Percentiles rank a stretch among this genome's conserved stretches.
These are phyloP conservation scores for Thielaviopsis punctulata DNA, from an alignment of 2,329 filamentous ascomycete species.

Conservation along the genomic window DNA sequence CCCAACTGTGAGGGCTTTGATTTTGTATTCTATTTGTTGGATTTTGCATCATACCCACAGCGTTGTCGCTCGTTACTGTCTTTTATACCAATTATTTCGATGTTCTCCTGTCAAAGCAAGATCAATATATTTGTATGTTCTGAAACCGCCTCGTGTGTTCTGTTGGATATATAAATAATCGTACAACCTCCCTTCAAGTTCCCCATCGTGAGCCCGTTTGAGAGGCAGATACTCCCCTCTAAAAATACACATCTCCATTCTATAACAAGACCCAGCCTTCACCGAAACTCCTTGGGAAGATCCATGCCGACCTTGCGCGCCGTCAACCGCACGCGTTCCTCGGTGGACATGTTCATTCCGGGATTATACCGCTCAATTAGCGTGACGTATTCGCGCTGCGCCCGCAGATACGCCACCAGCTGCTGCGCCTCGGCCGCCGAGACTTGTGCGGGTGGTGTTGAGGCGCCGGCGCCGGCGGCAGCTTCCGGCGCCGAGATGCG, in stretches of 20 bases:
- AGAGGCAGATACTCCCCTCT: too few species aligned
- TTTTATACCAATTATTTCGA: not conserved
- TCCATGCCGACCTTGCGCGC: slow-evolving; percentile 84
- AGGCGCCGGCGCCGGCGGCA: slow-evolving; percentile 15
- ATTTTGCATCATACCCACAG: not conserved
- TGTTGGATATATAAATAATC: not conserved
- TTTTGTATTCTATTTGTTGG: not conserved
- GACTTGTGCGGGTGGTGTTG: too few species aligned
- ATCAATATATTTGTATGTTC: not conserved
- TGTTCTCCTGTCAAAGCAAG: not conserved
- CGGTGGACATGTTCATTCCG: slow-evolving; percentile 69
- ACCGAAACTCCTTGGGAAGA: slow-evolving; percentile 47
- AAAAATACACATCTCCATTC: not conserved
- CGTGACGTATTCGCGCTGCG: slow-evolving; percentile 70
- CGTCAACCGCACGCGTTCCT: slow-evolving; percentile 69
- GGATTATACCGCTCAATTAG: slow-evolving; percentile 87
- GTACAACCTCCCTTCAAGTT: not conserved
- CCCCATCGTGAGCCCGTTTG: too few species aligned
- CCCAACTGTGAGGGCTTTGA: slow-evolving; percentile 10
- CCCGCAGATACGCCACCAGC: slow-evolving; percentile 59
- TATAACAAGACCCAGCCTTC: not conserved
- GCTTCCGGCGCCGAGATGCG: slow-evolving; percentile 32
- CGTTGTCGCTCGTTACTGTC: not conserved
- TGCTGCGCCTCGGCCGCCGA: slow-evolving; percentile 41
- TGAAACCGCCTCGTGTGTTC: not conserved